Base-by-base conservation (phyloP, 2,329 filamentous ascomycete genomes). In the Dactylonectria estremocensis region DNA sequence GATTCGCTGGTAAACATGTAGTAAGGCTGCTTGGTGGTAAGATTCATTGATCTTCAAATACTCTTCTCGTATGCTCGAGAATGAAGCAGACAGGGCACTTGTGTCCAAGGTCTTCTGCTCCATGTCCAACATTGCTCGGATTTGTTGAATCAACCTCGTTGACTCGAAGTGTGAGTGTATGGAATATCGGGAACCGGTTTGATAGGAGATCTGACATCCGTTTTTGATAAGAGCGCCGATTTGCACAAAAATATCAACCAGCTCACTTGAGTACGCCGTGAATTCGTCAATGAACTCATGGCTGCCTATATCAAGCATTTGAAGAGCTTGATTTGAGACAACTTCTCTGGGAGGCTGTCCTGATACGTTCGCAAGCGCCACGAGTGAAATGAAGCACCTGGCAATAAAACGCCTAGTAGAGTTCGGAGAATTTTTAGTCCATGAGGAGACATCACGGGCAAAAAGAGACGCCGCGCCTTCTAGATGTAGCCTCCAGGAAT, bases 381-480 rank as follows among this genome's bases (percentile, higher is more conserved):
- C 55, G 3, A 60, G 49, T 5, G 62, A 65, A 13, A 65, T 48
- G 24, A 65, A 65, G 16, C 62, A 65, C 9, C 20, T 59, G 3
- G 49, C 40, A 40, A 65, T 46, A 20, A 65, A 65, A 28, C 35
- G 48, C 10, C 49, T 35, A 1, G 18, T 43, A 10, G 49, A 20
- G 6, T 40, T 33, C 1, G n/a, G 49, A 2, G 62, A 49, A 20
- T 40, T 22, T 8, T 28, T 40, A 11, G 5, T 60, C 62, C 62
- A 65, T 10, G 13, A 10, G 7, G 18, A 3, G 16, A 14, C 18
- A 1, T 65, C 48, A 14, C 22, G 11, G 37, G 28, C 31, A 3
- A 60, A 37, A 2, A 65, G 55, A 54, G 57, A 22, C 20, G 55
- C 49, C 14, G 49, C 62, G 6, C 62, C 62, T 28, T 65, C 55